Evolutionary conservation across 2,329 filamentous ascomycete genomes (phyloP).

Genomic region (Gaeumannomyces tritici): DNA sequence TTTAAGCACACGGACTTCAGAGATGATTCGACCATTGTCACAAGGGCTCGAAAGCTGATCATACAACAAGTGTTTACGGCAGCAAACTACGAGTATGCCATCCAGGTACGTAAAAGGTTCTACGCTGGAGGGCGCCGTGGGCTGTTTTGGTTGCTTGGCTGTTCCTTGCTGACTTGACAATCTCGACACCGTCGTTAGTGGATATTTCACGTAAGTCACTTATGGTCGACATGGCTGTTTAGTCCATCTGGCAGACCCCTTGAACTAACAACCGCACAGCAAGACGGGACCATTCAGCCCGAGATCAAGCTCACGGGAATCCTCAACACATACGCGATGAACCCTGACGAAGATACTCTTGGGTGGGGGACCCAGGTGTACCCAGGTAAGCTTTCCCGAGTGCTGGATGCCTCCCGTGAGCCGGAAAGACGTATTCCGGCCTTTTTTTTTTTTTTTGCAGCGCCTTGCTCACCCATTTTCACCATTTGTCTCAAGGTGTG

Average conservation of each 20-base stretch:
- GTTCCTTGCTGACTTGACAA: neutral
- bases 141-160: no score
- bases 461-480: neutral
- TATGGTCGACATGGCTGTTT: neutral
- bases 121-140: neutral
- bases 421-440: no score
- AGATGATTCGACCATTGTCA: slow-evolving; percentile 79
- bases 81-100: slow-evolving; percentile 84
- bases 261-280: slow-evolving; percentile 26
- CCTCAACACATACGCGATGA: slow-evolving; percentile 81
- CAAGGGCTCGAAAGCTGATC: slow-evolving; percentile 74
- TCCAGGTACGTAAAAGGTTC: slow-evolving; percentile 22
- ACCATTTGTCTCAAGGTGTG: slow-evolving; percentile 41
- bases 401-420: neutral
- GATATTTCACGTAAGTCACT: slow-evolving; percentile 58
- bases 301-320: slow-evolving; percentile 90
- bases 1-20: slow-evolving; percentile 95
- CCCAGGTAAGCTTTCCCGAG: slow-evolving; percentile 34
- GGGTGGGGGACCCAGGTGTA: slow-evolving; percentile 92
- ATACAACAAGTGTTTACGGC: slow-evolving; percentile 91
- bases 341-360: slow-evolving; percentile 67
- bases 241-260: neutral
- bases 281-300: slow-evolving; percentile 84
- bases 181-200: slow-evolving; percentile 53
- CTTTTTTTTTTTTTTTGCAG: no score